phyloP scores from a whole-genome alignment of 1,284 basidiomycete species.

The Tilletiaria anomala region DNA sequence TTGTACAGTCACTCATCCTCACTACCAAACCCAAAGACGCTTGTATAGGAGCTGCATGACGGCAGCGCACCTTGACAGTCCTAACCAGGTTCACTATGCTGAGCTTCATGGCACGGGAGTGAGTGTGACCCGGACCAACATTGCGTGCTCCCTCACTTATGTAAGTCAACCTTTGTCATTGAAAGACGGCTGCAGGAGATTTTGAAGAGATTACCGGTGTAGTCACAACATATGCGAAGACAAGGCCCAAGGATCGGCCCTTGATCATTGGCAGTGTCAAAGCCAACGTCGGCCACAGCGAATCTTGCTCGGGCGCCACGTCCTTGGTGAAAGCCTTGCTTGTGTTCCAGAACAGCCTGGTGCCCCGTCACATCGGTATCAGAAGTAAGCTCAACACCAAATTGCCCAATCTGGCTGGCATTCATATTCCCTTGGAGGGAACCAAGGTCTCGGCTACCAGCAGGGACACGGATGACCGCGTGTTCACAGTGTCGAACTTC shows the following conservation, averaged over 20 bases:
- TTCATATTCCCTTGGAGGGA: constrained; percentile 9
- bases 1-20: constrained; percentile 22
- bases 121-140: too few relatives aligned
- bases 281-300: constrained; percentile 18
- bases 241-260: constrained; percentile 2
- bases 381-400: constrained; percentile 16
- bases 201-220: constrained; percentile 18
- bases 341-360: constrained; percentile 5
- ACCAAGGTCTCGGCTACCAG: constrained; percentile 6
- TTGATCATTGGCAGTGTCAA: constrained; percentile 15
- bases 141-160: too few relatives aligned
- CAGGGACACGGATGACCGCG: too few relatives aligned
- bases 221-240: constrained; percentile 4
- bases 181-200: constrained; percentile 19
- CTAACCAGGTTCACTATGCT: constrained; percentile 8
- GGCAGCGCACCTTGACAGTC: constrained; percentile 7
- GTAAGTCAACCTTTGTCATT: too few relatives aligned
- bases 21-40: constrained; percentile 12
- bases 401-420: constrained; percentile 11
- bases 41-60: constrained; percentile 13
- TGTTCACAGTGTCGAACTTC: constrained; percentile 11
- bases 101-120: constrained; percentile 24
- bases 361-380: constrained; percentile 16
- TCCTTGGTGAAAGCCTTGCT: constrained; percentile 15
- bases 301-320: constrained; percentile 13